Evolutionary conservation across 1,284 basidiomycete species (phyloP).

Genomic region (Irpex sp.): DNA sequence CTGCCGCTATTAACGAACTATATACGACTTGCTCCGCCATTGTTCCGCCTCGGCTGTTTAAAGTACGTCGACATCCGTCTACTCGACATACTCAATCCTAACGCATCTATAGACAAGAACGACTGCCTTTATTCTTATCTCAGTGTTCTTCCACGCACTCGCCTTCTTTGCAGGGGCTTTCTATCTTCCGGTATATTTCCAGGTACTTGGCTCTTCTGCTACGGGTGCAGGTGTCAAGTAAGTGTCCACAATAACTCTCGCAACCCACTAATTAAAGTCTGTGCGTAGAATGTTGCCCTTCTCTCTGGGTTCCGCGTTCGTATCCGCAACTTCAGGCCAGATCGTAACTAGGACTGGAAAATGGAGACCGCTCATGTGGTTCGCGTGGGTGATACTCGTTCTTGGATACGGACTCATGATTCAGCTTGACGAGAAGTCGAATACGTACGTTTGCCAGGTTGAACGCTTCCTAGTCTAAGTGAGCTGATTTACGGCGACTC

Average conservation of each 20-base stretch:
- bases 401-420: constrained; percentile 71
- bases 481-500: neutral
- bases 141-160: constrained; percentile 64
- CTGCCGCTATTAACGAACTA: constrained; percentile 61
- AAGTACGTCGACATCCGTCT: constrained; percentile 33
- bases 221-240: constrained; percentile 72
- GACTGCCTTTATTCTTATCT: constrained; percentile 61
- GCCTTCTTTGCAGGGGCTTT: constrained; percentile 66
- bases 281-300: constrained; percentile 66
- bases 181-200: constrained; percentile 79
- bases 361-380: constrained; percentile 66
- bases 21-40: constrained; percentile 76
- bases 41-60: constrained; percentile 78
- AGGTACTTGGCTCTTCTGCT: constrained; percentile 74
- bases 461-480: neutral
- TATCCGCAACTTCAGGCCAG: constrained; percentile 60
- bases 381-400: constrained; percentile 48
- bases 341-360: constrained; percentile 55
- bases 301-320: constrained; percentile 58
- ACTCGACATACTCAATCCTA: neutral
- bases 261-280: neutral
- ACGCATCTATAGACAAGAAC: constrained; percentile 59
- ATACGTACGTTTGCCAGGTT: constrained; percentile 33
- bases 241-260: constrained; percentile 16
- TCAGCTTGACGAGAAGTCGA: constrained; percentile 38